A percentile compares a stretch with the other conserved stretches of the same genome.
Conservation (phyloP, 1,284 basidiomycete genomes). For the Amylostereum chailletii region DNA sequence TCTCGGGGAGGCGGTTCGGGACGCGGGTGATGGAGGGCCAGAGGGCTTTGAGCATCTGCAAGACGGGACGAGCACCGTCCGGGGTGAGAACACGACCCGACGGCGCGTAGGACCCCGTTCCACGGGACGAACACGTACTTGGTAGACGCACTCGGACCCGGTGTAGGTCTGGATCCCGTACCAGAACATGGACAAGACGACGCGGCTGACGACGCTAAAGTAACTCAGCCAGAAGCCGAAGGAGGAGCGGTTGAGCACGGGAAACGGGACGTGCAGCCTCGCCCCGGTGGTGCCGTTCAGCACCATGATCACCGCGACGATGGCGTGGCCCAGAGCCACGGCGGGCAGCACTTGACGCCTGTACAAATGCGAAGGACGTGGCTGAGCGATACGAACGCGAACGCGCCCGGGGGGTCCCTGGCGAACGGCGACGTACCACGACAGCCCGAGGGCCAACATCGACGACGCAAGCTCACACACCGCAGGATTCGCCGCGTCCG, state of each 20-base stretch:
- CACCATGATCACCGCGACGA: constrained; percentile 50
- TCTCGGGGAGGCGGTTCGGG: constrained; percentile 52
- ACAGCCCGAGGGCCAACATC: constrained; percentile 59
- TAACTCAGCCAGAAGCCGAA: constrained; percentile 78
- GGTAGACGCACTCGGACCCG: constrained; percentile 57
- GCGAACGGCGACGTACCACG: constrained; percentile 33
- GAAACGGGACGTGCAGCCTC: constrained; percentile 60
- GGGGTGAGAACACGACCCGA: background rate
- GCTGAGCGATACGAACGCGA: background rate
- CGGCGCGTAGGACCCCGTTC: too few relatives aligned
- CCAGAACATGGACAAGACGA: constrained; percentile 74
- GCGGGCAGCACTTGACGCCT: constrained; percentile 56
- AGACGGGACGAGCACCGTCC: background rate
- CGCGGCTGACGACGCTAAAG: constrained; percentile 67
- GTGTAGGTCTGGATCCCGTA: constrained; percentile 54
- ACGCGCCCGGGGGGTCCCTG: too few relatives aligned
- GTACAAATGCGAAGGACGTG: background rate
- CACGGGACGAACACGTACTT: constrained; percentile 23
- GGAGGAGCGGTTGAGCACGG: constrained; percentile 65
- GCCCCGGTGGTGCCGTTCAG: constrained; percentile 69
- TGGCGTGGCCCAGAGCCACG: constrained; percentile 52
- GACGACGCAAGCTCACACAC: constrained; percentile 43
- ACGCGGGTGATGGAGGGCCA: constrained; percentile 63
- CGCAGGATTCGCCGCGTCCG: constrained; percentile 47
- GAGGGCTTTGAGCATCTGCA: constrained; percentile 66